Evolutionary conservation across 2,329 filamentous ascomycete species (phyloP), one percentile per base, ranked within the genome.

Genomic region (Diaporthe capsici): DNA sequence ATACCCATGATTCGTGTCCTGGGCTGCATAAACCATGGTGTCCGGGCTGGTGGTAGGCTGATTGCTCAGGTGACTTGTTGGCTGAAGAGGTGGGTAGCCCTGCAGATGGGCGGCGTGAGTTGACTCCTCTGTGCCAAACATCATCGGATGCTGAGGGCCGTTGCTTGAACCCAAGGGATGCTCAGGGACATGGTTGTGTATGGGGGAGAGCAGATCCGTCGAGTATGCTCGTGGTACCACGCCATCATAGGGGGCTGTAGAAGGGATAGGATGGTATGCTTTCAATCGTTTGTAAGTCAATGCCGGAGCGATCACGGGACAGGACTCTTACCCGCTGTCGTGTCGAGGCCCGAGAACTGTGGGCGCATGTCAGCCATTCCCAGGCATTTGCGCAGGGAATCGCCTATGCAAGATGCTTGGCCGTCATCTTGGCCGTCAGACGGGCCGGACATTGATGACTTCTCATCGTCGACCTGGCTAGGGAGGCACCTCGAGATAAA

Each of bases 1-100:
- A 72, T 82, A 83, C 34, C 78, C 76, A 20, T 80, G 77, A 31
- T 77, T 76, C 25, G 82, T 60, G 25, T 80, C 73, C 55, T 76
- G 73, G 7, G 76, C 78, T 12, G 83, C 83, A 76, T 87, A 87
- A n/a, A 85, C 81, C 85, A 87, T 85, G 57, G 79, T 81, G 73
- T 87, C 85, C 65, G 81, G 78, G 47, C 80, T 82, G 28, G 82
- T 82, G 67, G 79, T 70, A 49, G 75, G 47, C 31, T 75, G 75
- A 34, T 49, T 74, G 37, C 44, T 60, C 25, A 55, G 37, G 15
- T 74, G 65, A 20, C 57, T 57, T 47, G 53, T 49, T 31, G 76
- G 76, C 60, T 77, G 74, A 10, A 77, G 74, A 22, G 71, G 25
- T 44, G 76, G 76, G 42, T 76, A 75, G 5, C 44, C 53, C 13